Conservation (phyloP, 768 basidiomycete genomes). For the Tricholoma bakamatsutake region DNA sequence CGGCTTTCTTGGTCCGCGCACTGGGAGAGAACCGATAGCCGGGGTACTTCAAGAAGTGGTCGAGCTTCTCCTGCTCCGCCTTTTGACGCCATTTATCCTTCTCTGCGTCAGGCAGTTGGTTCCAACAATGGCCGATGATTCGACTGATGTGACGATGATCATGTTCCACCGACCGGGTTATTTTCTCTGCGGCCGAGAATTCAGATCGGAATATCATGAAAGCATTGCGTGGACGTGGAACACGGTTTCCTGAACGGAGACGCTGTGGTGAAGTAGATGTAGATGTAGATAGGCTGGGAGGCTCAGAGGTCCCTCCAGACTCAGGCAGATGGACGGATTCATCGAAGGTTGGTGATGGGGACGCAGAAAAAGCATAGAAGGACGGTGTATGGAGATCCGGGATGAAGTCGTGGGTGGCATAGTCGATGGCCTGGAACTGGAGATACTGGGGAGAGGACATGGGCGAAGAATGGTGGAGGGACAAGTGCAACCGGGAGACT, state of each 20-base stretch:
- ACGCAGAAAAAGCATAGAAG: conserved; percentile 7
- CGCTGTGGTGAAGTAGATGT: conserved; percentile 12
- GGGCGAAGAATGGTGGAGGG: background rate
- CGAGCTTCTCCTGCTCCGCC: conserved; percentile 46
- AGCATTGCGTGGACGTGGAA: conserved; percentile 78
- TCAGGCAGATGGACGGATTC: conserved; percentile 4
- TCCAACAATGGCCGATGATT: conserved; percentile 52
- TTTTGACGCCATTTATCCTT: conserved; percentile 45
- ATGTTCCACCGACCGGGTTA: conserved; percentile 41
- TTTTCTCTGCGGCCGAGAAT: conserved; percentile 47
- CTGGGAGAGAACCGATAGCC: conserved; percentile 50
- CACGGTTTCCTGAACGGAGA: conserved; percentile 39
- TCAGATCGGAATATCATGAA: conserved; percentile 72
- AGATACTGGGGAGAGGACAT: conserved; percentile 8
- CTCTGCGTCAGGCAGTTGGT: conserved; percentile 41
- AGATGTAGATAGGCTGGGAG: conserved; percentile 7
- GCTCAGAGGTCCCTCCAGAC: background rate
- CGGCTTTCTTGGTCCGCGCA: conserved; percentile 34
- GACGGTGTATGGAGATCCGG: conserved; percentile 5
- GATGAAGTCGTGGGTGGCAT: background rate
- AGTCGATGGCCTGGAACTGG: conserved; percentile 4
- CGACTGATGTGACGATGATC: conserved; percentile 56
- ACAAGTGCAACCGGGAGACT: background rate
- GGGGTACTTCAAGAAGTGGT: conserved; percentile 44
- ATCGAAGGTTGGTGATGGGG: conserved; percentile 8